Conservation (phyloP, 2,329 filamentous ascomycete species). For the Arthrobotrys megalospora region DNA sequence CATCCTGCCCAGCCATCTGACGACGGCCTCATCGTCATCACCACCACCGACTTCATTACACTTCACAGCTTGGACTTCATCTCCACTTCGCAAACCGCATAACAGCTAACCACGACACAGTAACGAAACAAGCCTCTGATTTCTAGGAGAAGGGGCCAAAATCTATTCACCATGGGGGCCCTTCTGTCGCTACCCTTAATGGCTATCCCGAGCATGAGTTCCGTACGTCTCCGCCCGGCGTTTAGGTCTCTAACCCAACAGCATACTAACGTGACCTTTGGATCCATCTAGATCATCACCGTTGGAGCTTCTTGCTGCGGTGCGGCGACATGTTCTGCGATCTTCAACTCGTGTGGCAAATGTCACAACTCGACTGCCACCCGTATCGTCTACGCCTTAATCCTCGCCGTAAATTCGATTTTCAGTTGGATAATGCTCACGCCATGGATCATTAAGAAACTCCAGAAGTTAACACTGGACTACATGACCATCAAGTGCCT, state of each 20-base stretch:
- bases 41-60: slow-evolving; percentile 18
- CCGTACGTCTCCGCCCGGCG: slow-evolving; percentile 74
- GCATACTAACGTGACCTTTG: slow-evolving; percentile 52
- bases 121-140: background rate
- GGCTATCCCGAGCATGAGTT: slow-evolving; percentile 86
- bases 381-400: slow-evolving; percentile 93
- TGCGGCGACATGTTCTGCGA: slow-evolving; percentile 94
- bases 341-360: slow-evolving; percentile 95
- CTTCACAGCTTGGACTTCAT: slow-evolving; percentile 18
- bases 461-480: slow-evolving; percentile 91
- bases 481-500: slow-evolving; percentile 96
- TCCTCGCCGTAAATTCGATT: slow-evolving; percentile 96
- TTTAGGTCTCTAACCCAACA: slow-evolving; percentile 24
- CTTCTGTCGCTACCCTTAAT: slow-evolving; percentile 90
- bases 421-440: slow-evolving; percentile 99
- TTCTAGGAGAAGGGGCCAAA: slow-evolving; percentile 18
- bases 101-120: background rate
- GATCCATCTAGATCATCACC: slow-evolving; percentile 76
- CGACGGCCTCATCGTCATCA: slow-evolving; percentile 39
- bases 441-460: slow-evolving; percentile 96
- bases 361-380: slow-evolving; percentile 98
- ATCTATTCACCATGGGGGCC: slow-evolving; percentile 80
- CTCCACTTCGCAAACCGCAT: background rate
- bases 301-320: slow-evolving; percentile 93
- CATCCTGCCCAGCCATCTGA: slow-evolving; percentile 48